Evolutionary conservation across 2,329 filamentous ascomycete species (phyloP).

Genomic region (Ophiostoma sp.): DNA sequence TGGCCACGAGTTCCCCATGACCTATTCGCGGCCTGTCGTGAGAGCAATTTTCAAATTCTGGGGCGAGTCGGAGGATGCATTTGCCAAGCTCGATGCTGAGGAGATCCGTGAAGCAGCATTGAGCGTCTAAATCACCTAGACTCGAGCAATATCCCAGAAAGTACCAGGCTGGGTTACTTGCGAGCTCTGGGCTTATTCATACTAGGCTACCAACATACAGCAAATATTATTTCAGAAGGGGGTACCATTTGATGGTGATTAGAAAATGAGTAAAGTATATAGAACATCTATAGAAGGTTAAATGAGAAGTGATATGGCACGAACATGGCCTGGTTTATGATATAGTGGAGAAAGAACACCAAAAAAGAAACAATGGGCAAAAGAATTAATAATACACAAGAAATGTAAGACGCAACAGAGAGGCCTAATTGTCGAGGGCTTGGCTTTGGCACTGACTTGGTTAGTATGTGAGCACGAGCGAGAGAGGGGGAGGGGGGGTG

Average conservation of each 20-base stretch:
- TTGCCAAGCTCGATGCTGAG: constrained; percentile 15
- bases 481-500: not conserved
- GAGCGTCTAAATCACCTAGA: not conserved
- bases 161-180: not conserved
- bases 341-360: not conserved
- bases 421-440: not conserved
- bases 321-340: not conserved
- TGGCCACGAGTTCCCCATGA: constrained; percentile 59
- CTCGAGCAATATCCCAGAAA: not conserved
- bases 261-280: not conserved
- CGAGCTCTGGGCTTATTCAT: not conserved
- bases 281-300: not conserved
- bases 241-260: not conserved
- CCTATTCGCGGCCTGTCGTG: constrained; percentile 44
- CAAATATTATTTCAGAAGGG: not conserved
- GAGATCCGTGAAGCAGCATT: constrained; percentile 22
- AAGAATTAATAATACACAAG: not conserved
- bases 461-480: not conserved
- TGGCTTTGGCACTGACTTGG: not conserved
- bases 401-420: not conserved
- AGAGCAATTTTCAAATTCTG: constrained; percentile 46
- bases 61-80: constrained; percentile 30
- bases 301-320: not conserved
- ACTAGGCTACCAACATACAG: not conserved
- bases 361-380: not conserved